These are phyloP conservation scores for Berberis vulgaris DNA, from an alignment of 164 flowering plant species.

Conservation along the genomic window DNA sequence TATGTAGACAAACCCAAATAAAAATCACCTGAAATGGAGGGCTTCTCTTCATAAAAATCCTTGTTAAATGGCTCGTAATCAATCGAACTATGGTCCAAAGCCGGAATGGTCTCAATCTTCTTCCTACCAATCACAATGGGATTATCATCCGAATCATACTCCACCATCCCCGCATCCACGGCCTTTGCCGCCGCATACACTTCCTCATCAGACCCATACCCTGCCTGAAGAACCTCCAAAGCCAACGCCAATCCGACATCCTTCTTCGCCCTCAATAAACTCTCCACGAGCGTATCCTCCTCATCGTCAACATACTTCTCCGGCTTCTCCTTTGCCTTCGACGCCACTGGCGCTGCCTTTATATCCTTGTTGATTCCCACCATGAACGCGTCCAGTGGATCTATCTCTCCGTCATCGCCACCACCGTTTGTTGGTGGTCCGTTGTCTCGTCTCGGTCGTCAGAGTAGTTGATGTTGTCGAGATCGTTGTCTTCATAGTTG, in stretches of 20 bases:
- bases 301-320: conserved; percentile 65
- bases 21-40: conserved; percentile 70
- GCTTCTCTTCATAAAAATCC: conserved; percentile 86
- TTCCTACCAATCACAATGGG: conserved; percentile 67
- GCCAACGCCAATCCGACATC: conserved; percentile 85
- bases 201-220: conserved; percentile 95
- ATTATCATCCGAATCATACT: conserved; percentile 96
- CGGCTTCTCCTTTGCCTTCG: conserved; percentile 48
- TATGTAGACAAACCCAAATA: too few species aligned
- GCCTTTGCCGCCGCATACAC: conserved; percentile 98
- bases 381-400: conserved; percentile 97
- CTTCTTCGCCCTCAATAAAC: conserved; percentile 84
- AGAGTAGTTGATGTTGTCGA: conserved; percentile 74
- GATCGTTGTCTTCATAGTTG: conserved; percentile 60
- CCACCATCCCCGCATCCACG: conserved; percentile 87
- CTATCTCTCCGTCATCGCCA: conserved; percentile 50
- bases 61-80: conserved; percentile 83
- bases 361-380: conserved; percentile 89
- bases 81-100: conserved; percentile 73
- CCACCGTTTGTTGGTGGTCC: conserved; percentile 55
- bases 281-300: conserved; percentile 92
- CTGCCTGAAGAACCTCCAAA: conserved; percentile 80
- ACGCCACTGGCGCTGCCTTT: conserved; percentile 41
- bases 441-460: conserved; percentile 52
- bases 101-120: conserved; percentile 86